Evolutionary conservation across 2,329 filamentous ascomycete species (phyloP).

Genomic region (Pleoardoris graminearum): DNA sequence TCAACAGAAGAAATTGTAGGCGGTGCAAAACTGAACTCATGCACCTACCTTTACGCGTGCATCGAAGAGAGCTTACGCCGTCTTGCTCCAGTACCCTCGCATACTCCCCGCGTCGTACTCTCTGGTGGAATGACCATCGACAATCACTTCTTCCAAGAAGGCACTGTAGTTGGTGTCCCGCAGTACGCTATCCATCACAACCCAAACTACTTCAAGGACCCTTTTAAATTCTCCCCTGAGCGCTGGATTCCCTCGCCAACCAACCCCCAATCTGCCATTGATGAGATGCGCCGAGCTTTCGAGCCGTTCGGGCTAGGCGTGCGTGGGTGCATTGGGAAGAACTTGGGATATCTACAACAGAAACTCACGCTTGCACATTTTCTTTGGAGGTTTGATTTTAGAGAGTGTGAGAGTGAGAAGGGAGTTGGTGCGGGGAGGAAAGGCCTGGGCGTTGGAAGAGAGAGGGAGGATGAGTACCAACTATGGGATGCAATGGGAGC

Average conservation of each 20-base stretch:
- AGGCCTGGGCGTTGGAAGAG: slow-evolving; percentile 23
- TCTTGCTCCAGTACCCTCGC: slow-evolving; percentile 28
- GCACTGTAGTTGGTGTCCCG: slow-evolving; percentile 30
- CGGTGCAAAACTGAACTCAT: slow-evolving; percentile 24
- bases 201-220: slow-evolving; percentile 17
- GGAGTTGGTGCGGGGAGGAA: slow-evolving; percentile 19
- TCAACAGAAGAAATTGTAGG: slow-evolving; percentile 24
- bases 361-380: slow-evolving; percentile 62
- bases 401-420: slow-evolving; percentile 21
- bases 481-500: slow-evolving; percentile 73
- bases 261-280: slow-evolving; percentile 13
- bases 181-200: slow-evolving; percentile 29
- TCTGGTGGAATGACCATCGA: slow-evolving; percentile 31
- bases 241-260: slow-evolving; percentile 18
- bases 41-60: slow-evolving; percentile 35
- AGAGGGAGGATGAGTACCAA: slow-evolving; percentile 61
- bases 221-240: slow-evolving; percentile 25
- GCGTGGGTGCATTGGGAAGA: slow-evolving; percentile 68
- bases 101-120: slow-evolving; percentile 32
- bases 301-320: slow-evolving; percentile 69
- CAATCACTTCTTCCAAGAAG: slow-evolving; percentile 21
- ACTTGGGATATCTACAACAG: slow-evolving; percentile 67
- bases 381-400: slow-evolving; percentile 62
- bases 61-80: slow-evolving; percentile 41
- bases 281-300: slow-evolving; percentile 64